Percentiles rank a stretch among this genome's conserved stretches.
Evolutionary conservation across 805 yeast species (phyloP).

Genomic region (Wickerhamomyces chaumierensis): DNA sequence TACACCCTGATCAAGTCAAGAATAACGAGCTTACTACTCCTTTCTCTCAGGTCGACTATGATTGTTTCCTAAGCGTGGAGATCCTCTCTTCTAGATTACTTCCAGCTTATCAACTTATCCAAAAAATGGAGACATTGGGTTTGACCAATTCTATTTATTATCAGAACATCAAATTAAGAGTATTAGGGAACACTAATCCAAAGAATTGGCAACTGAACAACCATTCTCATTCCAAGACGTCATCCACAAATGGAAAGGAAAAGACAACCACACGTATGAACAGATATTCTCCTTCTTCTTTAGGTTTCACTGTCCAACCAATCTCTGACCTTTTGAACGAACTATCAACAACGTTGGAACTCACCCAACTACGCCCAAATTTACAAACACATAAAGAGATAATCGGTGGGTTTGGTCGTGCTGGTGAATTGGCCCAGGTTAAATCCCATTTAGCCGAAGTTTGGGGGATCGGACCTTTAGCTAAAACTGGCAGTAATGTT

Average conservation of each 20-base stretch:
- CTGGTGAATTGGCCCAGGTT: conserved; percentile 10
- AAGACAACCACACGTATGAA: neutral
- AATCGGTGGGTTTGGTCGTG: conserved; percentile 12
- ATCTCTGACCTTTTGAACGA: conserved; percentile 4
- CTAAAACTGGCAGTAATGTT: neutral
- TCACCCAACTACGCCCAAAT: conserved; percentile 5
- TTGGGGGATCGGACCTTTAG: conserved; percentile 12
- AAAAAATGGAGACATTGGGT: conserved; percentile 1
- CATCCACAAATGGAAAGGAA: too few relatives aligned
- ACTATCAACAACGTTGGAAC: conserved; percentile 3
- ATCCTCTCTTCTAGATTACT: conserved; percentile 1
- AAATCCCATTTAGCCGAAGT: conserved; percentile 9
- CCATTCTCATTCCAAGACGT: too few relatives aligned
- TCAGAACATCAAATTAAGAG: conserved; percentile 10
- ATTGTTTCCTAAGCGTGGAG: conserved; percentile 2
- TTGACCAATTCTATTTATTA: conserved; percentile 5
- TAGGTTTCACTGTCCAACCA: neutral
- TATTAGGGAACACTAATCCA: conserved; percentile 11
- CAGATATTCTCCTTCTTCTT: neutral
- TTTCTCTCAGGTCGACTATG: neutral
- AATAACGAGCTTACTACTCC: too few relatives aligned
- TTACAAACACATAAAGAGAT: conserved; percentile 12
- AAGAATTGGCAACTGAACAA: conserved; percentile 6
- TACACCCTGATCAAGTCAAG: too few relatives aligned
- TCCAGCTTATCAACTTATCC: conserved; percentile 5